Evolutionary conservation across 345 rosid genomes (phyloP), one percentile per base, ranked within the genome.

Genomic region (Camelina hispida): DNA sequence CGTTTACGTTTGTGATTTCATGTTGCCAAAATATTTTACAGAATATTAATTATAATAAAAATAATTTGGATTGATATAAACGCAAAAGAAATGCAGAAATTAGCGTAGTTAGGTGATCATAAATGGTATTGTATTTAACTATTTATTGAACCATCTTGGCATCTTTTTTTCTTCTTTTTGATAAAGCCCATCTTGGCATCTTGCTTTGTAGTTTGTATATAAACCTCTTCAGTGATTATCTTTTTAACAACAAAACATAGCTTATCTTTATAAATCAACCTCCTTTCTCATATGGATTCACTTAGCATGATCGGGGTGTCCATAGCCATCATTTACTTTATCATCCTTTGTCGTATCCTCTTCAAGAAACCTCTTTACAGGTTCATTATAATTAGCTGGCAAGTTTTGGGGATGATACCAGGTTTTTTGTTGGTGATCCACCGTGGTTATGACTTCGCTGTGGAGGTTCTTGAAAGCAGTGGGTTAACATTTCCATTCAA

Each of bases 361-460:
- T 13, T 13, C 47, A 43, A 43, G n/a, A 43, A 43, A 43, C 47
- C 47, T 43, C 47, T 3, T 13, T 3, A 43, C 47, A 14, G 47
- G n/a, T 13, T 43, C 7, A 1, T 3, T 43, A 43, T 4, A 13
- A 43, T 37, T 37, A 37, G 11, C 47, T 25, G 71, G 67, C 70
- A 74, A 1, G 20, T 73, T 15, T 4, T 73, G 3, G 82, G 72
- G 23, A 54, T 69, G 71, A 6, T 79, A 14, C 82, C 66, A 5
- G 54, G 20, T 25, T 17, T 38, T 6, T 9, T 63, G 44, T 6
- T 38, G 37, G 60, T 20, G 20, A 15, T 40, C 38, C 53, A 37
- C 37, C 62, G 63, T 6, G 5, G 74, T 14, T 74, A 25, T 16
- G 60, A 55, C 60, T 25, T 9, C 1, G 2, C 37, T 6, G 60